phyloP scores from a whole-genome alignment of 805 yeast species.

The Suhomyces xylopsoci region DNA sequence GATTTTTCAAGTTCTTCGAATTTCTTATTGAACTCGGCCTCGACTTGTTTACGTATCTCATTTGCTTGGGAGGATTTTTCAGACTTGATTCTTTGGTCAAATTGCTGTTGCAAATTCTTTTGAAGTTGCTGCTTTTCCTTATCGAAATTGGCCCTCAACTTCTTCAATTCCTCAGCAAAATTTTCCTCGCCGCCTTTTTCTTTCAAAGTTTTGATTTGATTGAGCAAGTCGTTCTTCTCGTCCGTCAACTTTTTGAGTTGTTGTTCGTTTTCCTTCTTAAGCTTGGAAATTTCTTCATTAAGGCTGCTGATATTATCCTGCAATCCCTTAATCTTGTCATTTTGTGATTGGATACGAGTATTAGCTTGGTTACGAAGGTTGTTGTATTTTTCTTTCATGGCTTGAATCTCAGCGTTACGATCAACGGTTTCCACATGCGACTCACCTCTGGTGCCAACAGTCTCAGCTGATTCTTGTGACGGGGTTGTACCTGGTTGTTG shows the following conservation, averaged over 20 bases:
- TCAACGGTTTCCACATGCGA: background rate
- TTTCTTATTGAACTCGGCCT: conserved; percentile 20
- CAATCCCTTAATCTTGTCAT: conserved; percentile 25
- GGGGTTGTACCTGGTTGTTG: background rate
- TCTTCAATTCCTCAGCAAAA: conserved; percentile 10
- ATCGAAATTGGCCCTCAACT: conserved; percentile 14
- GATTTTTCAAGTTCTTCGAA: conserved; percentile 16
- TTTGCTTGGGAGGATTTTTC: conserved; percentile 12
- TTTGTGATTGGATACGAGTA: conserved; percentile 19
- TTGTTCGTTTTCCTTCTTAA: conserved; percentile 13
- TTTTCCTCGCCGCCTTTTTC: conserved; percentile 16
- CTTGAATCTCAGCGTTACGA: conserved; percentile 16
- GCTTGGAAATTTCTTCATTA: conserved; percentile 17
- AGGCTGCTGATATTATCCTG: conserved; percentile 20
- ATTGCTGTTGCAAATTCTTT: conserved; percentile 7
- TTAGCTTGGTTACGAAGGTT: conserved; percentile 27
- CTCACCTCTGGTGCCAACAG: background rate
- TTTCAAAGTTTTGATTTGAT: conserved; percentile 26
- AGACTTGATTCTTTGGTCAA: conserved; percentile 19
- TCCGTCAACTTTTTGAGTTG: conserved; percentile 10
- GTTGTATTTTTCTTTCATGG: conserved; percentile 29
- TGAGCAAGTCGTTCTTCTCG: conserved; percentile 13
- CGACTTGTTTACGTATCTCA: conserved; percentile 21
- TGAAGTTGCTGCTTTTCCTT: conserved; percentile 16
- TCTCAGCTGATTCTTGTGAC: background rate